phyloP scores from a whole-genome alignment of 2,329 filamentous ascomycete species.

The Ambrosiella xylebori region DNA sequence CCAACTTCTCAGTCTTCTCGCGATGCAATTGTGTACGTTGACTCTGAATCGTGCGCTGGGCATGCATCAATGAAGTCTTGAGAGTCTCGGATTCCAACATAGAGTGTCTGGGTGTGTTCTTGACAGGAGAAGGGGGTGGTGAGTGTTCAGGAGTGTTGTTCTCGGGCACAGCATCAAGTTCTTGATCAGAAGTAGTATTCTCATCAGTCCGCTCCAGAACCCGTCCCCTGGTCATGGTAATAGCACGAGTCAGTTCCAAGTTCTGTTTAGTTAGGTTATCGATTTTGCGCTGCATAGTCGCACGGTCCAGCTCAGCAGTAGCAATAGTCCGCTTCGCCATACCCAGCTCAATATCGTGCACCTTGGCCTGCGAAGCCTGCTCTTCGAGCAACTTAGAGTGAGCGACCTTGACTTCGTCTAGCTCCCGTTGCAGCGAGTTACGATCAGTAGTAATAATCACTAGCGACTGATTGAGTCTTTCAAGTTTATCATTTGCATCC shows the following conservation, averaged over 20 bases:
- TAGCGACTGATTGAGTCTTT: constrained; percentile 59
- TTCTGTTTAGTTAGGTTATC: constrained; percentile 82
- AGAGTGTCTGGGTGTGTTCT: constrained; percentile 69
- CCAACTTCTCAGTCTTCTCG: constrained; percentile 96
- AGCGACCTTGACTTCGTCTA: constrained; percentile 73
- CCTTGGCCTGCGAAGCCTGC: constrained; percentile 56
- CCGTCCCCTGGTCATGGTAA: constrained; percentile 55
- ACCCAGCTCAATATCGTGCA: constrained; percentile 77
- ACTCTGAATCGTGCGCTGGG: constrained; percentile 91
- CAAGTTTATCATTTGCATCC: constrained; percentile 66
- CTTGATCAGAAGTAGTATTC: constrained; percentile 42
- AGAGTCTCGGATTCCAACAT: constrained; percentile 91
- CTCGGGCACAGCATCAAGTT: constrained; percentile 47
- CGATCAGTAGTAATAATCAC: constrained; percentile 59
- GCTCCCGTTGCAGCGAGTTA: constrained; percentile 58
- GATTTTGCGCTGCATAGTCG: constrained; percentile 64
- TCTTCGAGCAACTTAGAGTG: constrained; percentile 71
- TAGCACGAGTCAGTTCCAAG: constrained; percentile 70
- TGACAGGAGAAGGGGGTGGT: constrained; percentile 76
- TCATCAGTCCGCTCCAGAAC: constrained; percentile 45
- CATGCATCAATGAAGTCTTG: constrained; percentile 84
- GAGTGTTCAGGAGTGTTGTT: constrained; percentile 73
- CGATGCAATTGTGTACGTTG: constrained; percentile 88
- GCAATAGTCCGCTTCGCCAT: constrained; percentile 64
- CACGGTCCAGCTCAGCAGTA: constrained; percentile 61